Evolutionary conservation across 2,329 filamentous ascomycete genomes (phyloP), one percentile per base, ranked within the genome.

Genomic region (Calonectria naviculata): DNA sequence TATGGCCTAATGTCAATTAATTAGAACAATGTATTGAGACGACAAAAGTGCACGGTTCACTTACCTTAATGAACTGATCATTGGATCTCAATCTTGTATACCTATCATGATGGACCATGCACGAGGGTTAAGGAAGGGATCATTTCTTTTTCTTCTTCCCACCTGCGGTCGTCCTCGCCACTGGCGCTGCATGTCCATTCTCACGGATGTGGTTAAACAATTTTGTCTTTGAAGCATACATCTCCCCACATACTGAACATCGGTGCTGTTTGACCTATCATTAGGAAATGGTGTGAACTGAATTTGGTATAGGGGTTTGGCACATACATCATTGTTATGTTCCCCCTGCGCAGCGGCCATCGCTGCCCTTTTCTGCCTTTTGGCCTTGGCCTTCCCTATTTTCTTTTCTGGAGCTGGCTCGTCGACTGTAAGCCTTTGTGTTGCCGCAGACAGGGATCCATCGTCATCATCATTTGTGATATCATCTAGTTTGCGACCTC

Each of bases 181-280:
- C 80, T 3, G 85, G 85, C 34, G 90, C 89, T 7, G 92, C 93
- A 83, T 97, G 94, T 12, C 84, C 84, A 21, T 89, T 83, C 12
- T 91, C 88, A 72, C 90, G 89, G 69, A 97, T 87, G 81, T 97
- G 95, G 64, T 89, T 85, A 80, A 96, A 96, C 21, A 97, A 83
- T 74, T 91, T 91, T 7, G 90, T 93, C 75, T 91, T 92, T 1
- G 93, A 94, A 0, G 89, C 74, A 67, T 89, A 90, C 1, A 70
- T 73, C 68, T 83, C 82, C 3, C 82, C 79, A 74, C 89, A 90
- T 19, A 84, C 81, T 29, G 81, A 78, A 75, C 88, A 89, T 67
- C 74, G 82, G 65, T 87, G 81, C 82, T 85, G 62, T 62, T 38
- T 63, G 31, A 52, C 24, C 21, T 34, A 56, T 7, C 29, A 49